These are phyloP conservation scores for Chalciporus chontae DNA, from an alignment of 768 basidiomycete genomes.

Conservation along the genomic window DNA sequence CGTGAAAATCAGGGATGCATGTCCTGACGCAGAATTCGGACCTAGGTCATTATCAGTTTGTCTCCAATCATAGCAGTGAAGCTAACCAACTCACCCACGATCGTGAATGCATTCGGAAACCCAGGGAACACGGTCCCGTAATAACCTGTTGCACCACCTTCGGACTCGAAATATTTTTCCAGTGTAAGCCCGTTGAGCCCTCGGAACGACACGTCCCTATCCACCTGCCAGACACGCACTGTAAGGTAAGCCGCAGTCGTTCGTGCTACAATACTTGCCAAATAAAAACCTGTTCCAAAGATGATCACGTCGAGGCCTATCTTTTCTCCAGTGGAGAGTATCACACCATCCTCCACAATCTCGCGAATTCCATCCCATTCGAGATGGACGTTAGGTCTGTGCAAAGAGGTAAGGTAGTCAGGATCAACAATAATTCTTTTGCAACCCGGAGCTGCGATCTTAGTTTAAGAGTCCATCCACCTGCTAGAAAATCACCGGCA, in stretches of 20 bases:
- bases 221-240: not conserved
- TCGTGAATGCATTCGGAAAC: slow-evolving; percentile 11
- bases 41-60: slow-evolving; percentile 28
- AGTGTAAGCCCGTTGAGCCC: slow-evolving; percentile 44
- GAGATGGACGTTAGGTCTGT: slow-evolving; percentile 51
- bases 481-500: not conserved
- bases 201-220: slow-evolving; percentile 22
- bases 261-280: slow-evolving; percentile 31
- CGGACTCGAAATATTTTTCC: slow-evolving; percentile 42
- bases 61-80: not conserved
- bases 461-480: not conserved
- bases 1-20: slow-evolving; percentile 49
- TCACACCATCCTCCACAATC: slow-evolving; percentile 48
- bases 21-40: slow-evolving; percentile 56
- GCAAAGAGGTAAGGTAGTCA: slow-evolving; percentile 50
- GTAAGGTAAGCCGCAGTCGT: not conserved
- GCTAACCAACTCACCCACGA: slow-evolving; percentile 39
- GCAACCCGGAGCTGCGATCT: slow-evolving; percentile 50
- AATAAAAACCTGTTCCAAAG: slow-evolving; percentile 51
- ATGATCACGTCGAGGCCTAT: slow-evolving; percentile 55
- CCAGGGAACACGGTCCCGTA: slow-evolving; percentile 49
- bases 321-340: slow-evolving; percentile 45
- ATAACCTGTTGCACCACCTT: slow-evolving; percentile 52
- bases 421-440: slow-evolving; percentile 61
- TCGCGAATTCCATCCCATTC: slow-evolving; percentile 47